A percentile compares a stretch with the other conserved stretches of the same genome.
phyloP scores from a whole-genome alignment of 805 yeast genomes.

The Hanseniaspora nectarophila region DNA sequence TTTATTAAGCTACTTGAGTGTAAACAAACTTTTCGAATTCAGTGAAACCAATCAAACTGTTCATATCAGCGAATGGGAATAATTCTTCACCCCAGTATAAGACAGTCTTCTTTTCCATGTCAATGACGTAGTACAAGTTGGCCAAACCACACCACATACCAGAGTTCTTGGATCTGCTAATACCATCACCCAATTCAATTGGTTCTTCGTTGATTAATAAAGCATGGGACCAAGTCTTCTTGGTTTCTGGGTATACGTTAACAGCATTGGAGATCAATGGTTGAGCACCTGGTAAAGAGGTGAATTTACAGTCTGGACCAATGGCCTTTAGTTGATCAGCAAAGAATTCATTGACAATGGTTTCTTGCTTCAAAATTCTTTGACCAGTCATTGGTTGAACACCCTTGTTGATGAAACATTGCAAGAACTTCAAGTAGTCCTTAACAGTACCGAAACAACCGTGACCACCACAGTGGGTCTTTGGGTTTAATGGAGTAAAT shows the following conservation, averaged over 20 bases:
- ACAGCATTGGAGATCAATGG: slow-evolving; percentile 18
- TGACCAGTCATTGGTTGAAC: slow-evolving; percentile 27
- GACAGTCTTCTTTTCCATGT: slow-evolving; percentile 28
- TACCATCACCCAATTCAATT: slow-evolving; percentile 26
- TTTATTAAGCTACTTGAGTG: not conserved
- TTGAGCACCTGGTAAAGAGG: slow-evolving; percentile 16
- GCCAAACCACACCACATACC: slow-evolving; percentile 34
- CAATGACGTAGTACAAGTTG: slow-evolving; percentile 33
- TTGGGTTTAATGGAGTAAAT: slow-evolving; percentile 20
- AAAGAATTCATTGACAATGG: slow-evolving; percentile 26
- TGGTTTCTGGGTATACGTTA: slow-evolving; percentile 16
- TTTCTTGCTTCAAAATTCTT: slow-evolving; percentile 26
- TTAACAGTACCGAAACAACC: slow-evolving; percentile 32
- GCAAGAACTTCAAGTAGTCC: slow-evolving; percentile 32
- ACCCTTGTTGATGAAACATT: slow-evolving; percentile 33
- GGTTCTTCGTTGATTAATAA: slow-evolving; percentile 20
- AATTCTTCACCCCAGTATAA: slow-evolving; percentile 31
- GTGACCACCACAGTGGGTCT: slow-evolving; percentile 33
- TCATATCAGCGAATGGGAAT: slow-evolving; percentile 27
- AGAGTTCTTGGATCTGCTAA: slow-evolving; percentile 25
- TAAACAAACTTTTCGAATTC: slow-evolving; percentile 18
- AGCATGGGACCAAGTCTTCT: slow-evolving; percentile 24
- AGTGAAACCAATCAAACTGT: slow-evolving; percentile 16
- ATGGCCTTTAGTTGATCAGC: slow-evolving; percentile 26
- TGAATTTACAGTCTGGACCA: slow-evolving; percentile 16